Base-by-base conservation (phyloP, 768 basidiomycete genomes). In the Kwoniella shandongensis region DNA sequence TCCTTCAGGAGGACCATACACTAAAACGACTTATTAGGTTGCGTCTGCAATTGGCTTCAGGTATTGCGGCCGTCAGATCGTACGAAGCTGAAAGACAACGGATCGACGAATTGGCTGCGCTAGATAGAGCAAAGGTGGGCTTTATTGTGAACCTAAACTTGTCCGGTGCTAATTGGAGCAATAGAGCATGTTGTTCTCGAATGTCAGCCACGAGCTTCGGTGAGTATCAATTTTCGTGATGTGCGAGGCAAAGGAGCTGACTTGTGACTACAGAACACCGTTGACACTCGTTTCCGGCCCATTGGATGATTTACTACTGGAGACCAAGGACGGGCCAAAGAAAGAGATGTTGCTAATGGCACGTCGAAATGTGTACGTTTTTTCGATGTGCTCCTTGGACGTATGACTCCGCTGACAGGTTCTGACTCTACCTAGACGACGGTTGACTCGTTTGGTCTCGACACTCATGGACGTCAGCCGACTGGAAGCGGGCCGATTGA, bases 381-480 rank as follows among this genome's bases (percentile, higher is more conserved):
- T n/a, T n/a, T n/a, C n/a, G n/a, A n/a, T 49, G 59, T 57, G 7
- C 11, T 26, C 18, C 5, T 46, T 27, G 12, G 20, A 20, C 7
- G 20, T 30, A 1, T 2, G 17, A 23, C 8, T 42, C 41, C 5
- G 22, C 41, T 22, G 44, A 23, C 6, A 7, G 13, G 15, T 46
- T 8, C 11, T 20, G 13, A 11, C 25, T 8, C 11, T 20, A 20
- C 48, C 5, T 32, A 57, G 54, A 15, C 56, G 56, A 4, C 56
- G 56, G 25, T 42, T 69, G 20, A 66, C 67, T 0, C 67, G 78
- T 20, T 67, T 79, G 5, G 78, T 79, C 2, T 76, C 78, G 32
- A 78, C 78, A 8, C 48, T 79, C 20, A 78, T 79, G 77, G 78
- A 79, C 54, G 77, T 79, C 44, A 71, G 61, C 32, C 69, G 73